Evolutionary conservation across 2,329 filamentous ascomycete species (phyloP).

Genomic region (Purpureocillium takamizusanense): DNA sequence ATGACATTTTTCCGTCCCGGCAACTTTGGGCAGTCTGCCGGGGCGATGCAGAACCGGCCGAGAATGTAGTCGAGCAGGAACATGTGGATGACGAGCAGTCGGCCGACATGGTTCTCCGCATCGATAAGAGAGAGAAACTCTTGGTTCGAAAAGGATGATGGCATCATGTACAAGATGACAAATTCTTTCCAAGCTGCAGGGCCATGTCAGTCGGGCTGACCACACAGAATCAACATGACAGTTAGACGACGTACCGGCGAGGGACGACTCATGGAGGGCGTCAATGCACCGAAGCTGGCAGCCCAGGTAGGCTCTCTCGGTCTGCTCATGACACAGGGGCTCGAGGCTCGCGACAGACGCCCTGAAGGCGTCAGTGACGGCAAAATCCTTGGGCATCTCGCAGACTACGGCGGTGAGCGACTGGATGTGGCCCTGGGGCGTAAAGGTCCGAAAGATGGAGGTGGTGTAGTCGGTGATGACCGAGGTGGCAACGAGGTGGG

Average conservation of each 20-base stretch:
- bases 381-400: slow-evolving; percentile 13
- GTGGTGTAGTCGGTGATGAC: slow-evolving; percentile 11
- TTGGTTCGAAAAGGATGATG: slow-evolving; percentile 13
- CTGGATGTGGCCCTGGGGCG: slow-evolving; percentile 15
- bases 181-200: slow-evolving; percentile 13
- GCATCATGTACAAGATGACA: slow-evolving; percentile 12
- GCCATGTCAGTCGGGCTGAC: not conserved
- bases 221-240: too few relatives aligned
- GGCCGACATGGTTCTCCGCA: slow-evolving; percentile 18
- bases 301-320: slow-evolving; percentile 11
- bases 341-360: slow-evolving; percentile 9
- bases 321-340: slow-evolving; percentile 8
- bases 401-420: slow-evolving; percentile 10
- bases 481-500: slow-evolving; percentile 11
- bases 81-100: slow-evolving; percentile 26
- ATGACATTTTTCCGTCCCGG: slow-evolving; percentile 14
- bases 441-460: slow-evolving; percentile 15
- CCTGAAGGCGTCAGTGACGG: slow-evolving; percentile 10
- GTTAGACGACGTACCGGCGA: slow-evolving; percentile 8
- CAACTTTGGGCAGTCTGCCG: slow-evolving; percentile 10
- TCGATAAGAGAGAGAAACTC: slow-evolving; percentile 22
- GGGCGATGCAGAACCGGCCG: slow-evolving; percentile 12
- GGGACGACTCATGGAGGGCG: slow-evolving; percentile 7
- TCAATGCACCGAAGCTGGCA: slow-evolving; percentile 8
- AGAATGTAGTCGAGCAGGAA: slow-evolving; percentile 22